Evolutionary conservation across 352 stramenopile genomes (phyloP).

Genomic region (Phytophthora vignae): DNA sequence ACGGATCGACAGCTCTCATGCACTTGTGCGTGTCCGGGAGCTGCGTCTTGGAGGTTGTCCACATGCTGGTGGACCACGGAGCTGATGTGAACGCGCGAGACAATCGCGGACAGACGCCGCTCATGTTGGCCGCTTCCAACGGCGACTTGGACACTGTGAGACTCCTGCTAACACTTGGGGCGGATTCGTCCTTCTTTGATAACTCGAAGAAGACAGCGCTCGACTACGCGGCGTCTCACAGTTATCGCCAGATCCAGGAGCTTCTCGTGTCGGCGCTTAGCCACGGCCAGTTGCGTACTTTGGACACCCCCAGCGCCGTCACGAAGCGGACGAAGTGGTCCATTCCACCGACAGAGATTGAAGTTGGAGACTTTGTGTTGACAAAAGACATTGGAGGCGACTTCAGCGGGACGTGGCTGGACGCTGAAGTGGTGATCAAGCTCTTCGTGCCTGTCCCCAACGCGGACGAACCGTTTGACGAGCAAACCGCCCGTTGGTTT

Average conservation of each 20-base stretch:
- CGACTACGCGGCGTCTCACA: neutral
- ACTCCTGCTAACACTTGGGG: neutral
- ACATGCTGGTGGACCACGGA: neutral
- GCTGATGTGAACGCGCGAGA: neutral
- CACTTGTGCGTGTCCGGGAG: neutral
- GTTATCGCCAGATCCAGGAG: neutral
- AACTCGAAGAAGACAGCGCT: neutral
- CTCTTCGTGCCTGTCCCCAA: neutral
- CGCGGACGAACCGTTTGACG: slow-evolving; percentile 2
- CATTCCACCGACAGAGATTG: neutral
- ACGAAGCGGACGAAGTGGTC: neutral
- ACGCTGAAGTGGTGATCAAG: slow-evolving; percentile 19
- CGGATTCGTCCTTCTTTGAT: neutral
- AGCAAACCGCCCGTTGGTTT: slow-evolving; percentile 13
- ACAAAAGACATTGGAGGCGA: neutral
- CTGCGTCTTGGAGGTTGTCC: neutral
- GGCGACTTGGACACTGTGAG: neutral
- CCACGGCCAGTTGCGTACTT: neutral
- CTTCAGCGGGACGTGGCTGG: neutral
- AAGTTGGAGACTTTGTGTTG: neutral
- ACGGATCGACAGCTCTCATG: neutral
- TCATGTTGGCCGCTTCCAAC: neutral
- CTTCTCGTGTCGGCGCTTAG: neutral
- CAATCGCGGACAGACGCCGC: neutral
- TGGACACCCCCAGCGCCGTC: neutral